phyloP scores from a whole-genome alignment of 2,329 filamentous ascomycete species.

The Colletotrichum filicis region DNA sequence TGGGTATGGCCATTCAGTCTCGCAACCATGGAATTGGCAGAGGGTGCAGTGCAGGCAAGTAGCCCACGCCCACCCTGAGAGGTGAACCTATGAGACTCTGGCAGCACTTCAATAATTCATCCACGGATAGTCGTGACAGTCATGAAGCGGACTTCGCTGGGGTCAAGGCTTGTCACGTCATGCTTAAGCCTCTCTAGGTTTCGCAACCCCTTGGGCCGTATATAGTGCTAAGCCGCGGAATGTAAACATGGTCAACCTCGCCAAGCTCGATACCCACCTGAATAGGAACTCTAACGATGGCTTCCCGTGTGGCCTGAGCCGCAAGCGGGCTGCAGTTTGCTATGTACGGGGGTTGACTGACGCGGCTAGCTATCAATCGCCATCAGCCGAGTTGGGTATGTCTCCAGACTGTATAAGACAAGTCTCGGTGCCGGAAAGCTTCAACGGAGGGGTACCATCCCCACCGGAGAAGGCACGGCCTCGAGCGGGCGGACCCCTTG shows the following conservation, averaged over 20 bases:
- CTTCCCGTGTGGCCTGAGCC: background rate
- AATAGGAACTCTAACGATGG: background rate
- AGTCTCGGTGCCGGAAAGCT: background rate
- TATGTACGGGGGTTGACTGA: background rate
- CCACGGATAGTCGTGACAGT: background rate
- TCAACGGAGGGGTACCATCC: background rate
- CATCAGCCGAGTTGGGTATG: background rate
- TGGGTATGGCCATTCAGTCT: too few species aligned
- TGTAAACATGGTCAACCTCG: background rate
- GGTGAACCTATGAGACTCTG: background rate
- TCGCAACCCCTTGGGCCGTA: background rate
- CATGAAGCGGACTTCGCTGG: background rate
- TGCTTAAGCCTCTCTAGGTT: background rate
- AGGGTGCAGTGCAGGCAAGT: background rate
- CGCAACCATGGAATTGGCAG: too few species aligned
- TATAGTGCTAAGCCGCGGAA: background rate
- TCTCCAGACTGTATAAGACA: background rate
- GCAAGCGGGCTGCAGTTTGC: background rate
- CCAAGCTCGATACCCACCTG: background rate
- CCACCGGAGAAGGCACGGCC: background rate
- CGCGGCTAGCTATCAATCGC: background rate
- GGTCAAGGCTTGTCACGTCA: background rate
- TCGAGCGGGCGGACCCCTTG: constrained; percentile 14
- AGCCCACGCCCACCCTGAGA: background rate
- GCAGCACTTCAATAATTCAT: background rate